Evolutionary conservation across 345 rosid species (phyloP), one percentile per base, ranked within the genome.

Genomic region (Camelina laxa): DNA sequence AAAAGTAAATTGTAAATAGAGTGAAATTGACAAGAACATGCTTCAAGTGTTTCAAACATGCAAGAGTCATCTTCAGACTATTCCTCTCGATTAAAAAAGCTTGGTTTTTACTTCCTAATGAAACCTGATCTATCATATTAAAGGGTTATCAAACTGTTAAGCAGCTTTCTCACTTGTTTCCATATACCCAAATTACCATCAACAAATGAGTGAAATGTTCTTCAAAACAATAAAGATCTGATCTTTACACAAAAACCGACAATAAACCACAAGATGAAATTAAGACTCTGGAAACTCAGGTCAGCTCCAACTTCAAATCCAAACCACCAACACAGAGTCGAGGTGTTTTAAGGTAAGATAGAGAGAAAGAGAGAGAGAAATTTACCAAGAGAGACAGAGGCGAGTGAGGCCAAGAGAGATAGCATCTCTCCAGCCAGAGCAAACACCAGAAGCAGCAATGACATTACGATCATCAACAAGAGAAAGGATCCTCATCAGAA

Each of bases 371-470:
- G 39, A 36, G 41, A 36, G 39, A 66, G 60, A 7, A 8, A n/a
- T 9, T 47, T 87, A 94, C 98, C 96, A 87, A 41, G 87, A 89
- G 77, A 94, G 96, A 62, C 84, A 84, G 21, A 94, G 91, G 76
- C 85, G 88, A 16, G 96, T 83, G 73, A 87, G 86, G 50, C 97
- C 98, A 76, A 89, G 74, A 62, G 87, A 80, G 47, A 94, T 79
- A 4, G 93, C 89, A 76, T 94, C 98, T 79, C 97, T 90, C 97
- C 98, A 94, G 9, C 97, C 97, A 60, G 76, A 58, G 36, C 97
- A 94, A 78, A 94, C 98, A 73, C 88, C 93, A 72, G 96, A 90
- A 78, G 96, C 97, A 76, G 80, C 70, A 45, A 94, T 85, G n/a
- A 85, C 80, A 0, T 84, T 88, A 51, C 89, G 91, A 80, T 91